Conservation (phyloP, 2,329 filamentous ascomycete genomes). For the Colletotrichum abscissum region DNA sequence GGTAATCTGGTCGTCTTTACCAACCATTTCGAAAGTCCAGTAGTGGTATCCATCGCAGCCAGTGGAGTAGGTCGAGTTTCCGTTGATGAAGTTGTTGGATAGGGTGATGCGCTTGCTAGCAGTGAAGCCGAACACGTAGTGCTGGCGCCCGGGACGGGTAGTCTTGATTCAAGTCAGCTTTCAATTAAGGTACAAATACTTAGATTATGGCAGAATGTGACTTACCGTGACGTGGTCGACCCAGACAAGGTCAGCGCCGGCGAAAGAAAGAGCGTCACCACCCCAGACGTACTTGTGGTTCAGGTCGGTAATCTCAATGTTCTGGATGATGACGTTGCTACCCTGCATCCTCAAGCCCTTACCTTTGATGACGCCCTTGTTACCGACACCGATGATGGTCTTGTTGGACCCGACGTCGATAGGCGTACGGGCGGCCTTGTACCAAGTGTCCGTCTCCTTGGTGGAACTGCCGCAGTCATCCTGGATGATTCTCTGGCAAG, state of each 20-base stretch:
- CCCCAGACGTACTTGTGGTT: constrained; percentile 33
- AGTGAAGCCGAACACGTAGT: constrained; percentile 30
- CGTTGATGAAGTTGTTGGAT: constrained; percentile 34
- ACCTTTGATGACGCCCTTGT: constrained; percentile 25
- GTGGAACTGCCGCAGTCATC: constrained; percentile 14
- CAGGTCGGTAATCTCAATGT: constrained; percentile 26
- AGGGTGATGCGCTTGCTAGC: constrained; percentile 33
- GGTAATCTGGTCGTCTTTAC: constrained; percentile 28
- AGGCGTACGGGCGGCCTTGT: constrained; percentile 27
- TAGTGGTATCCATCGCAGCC: constrained; percentile 29
- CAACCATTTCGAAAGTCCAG: constrained; percentile 27
- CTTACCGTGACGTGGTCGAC: constrained; percentile 33
- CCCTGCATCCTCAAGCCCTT: constrained; percentile 28
- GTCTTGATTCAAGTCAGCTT: constrained; percentile 6
- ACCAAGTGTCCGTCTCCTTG: constrained; percentile 16
- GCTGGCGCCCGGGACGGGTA: constrained; percentile 27
- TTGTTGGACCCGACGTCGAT: constrained; percentile 31
- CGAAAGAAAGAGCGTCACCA: constrained; percentile 27
- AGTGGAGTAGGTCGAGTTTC: constrained; percentile 23
- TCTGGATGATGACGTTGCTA: constrained; percentile 33
- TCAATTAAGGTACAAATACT: not conserved
- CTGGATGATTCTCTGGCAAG: constrained; percentile 38
- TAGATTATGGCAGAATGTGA: no score
- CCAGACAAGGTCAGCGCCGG: constrained; percentile 29
- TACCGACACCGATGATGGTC: constrained; percentile 28